phyloP scores from a whole-genome alignment of 768 basidiomycete genomes.

The Mycena amicta region DNA sequence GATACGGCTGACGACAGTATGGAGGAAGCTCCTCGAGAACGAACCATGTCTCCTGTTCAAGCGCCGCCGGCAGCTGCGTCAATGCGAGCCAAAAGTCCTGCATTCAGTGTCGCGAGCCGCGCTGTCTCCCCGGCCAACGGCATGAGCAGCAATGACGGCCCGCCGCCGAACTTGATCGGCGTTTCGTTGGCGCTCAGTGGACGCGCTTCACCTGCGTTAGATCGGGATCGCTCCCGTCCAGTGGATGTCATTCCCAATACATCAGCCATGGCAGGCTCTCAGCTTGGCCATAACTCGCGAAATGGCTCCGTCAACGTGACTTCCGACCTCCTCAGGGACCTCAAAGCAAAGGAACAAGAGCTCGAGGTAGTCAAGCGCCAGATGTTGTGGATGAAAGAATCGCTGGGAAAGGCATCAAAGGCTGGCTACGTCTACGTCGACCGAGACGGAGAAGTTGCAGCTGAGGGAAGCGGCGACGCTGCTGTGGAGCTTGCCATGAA shows the following conservation, averaged over 20 bases:
- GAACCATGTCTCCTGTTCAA: constrained; percentile 62
- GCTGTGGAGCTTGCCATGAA: constrained; percentile 73
- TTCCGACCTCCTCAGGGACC: constrained; percentile 75
- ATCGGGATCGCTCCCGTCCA: constrained; percentile 55
- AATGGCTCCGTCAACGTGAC: constrained; percentile 68
- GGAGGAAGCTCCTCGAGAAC: constrained; percentile 50
- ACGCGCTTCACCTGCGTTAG: constrained; percentile 50
- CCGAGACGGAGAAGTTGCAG: constrained; percentile 47
- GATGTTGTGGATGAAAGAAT: constrained; percentile 85
- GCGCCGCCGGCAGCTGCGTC: constrained; percentile 20
- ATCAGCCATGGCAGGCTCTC: constrained; percentile 51
- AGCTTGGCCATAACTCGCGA: constrained; percentile 42
- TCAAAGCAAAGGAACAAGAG: constrained; percentile 83
- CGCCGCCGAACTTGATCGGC: constrained; percentile 55
- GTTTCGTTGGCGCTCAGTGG: constrained; percentile 51
- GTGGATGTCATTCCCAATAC: constrained; percentile 60
- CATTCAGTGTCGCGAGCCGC: constrained; percentile 44
- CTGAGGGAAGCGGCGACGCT: constrained; percentile 46
- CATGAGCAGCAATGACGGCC: constrained; percentile 31
- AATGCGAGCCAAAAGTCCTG: constrained; percentile 63
- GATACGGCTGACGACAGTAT: constrained; percentile 54
- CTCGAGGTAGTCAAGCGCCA: constrained; percentile 75
- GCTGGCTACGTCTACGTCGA: constrained; percentile 75
- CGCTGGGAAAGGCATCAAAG: constrained; percentile 71
- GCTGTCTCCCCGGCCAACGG: constrained; percentile 61